Percentiles rank a stretch among this genome's conserved stretches.
Evolutionary conservation across 202 grass and related monocot genomes (phyloP).

Genomic region (Setaria viridis): DNA sequence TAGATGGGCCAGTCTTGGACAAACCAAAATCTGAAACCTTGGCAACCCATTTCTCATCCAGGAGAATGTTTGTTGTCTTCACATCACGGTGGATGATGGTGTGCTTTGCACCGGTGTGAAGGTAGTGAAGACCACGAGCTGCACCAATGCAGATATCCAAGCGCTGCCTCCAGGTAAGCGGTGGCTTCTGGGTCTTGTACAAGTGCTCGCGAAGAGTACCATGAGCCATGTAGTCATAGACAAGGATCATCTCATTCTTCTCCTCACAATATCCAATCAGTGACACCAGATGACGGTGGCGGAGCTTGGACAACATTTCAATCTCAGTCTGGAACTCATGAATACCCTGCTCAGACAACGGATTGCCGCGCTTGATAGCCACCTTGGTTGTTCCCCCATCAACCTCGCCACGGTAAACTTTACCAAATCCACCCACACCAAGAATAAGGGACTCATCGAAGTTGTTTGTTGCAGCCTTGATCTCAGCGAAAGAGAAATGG

Average conservation of each 20-base stretch:
- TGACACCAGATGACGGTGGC: slow-evolving; percentile 86
- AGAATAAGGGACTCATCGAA: slow-evolving; percentile 84
- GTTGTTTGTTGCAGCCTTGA: slow-evolving; percentile 83
- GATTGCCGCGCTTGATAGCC: slow-evolving; percentile 91
- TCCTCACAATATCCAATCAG: slow-evolving; percentile 96
- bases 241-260: slow-evolving; percentile 97
- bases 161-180: slow-evolving; percentile 86
- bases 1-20: slow-evolving; percentile 91
- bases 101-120: slow-evolving; percentile 89
- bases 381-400: slow-evolving; percentile 83
- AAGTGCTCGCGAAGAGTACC: slow-evolving; percentile 90
- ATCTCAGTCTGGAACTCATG: slow-evolving; percentile 95
- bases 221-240: slow-evolving; percentile 95
- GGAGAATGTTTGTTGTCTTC: slow-evolving; percentile 91
- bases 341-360: slow-evolving; percentile 83
- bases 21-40: slow-evolving; percentile 98
- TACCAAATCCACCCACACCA: slow-evolving; percentile 91
- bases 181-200: slow-evolving; percentile 85
- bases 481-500: slow-evolving; percentile 92
- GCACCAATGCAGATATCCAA: slow-evolving; percentile 93
- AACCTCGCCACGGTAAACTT: slow-evolving; percentile 82
- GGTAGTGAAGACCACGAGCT: slow-evolving; percentile 89
- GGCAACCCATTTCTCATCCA: slow-evolving; percentile 91
- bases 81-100: slow-evolving; percentile 94
- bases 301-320: slow-evolving; percentile 92